Base-by-base conservation (phyloP, 164 flowering plant species). In the Brasenia schreberi region DNA sequence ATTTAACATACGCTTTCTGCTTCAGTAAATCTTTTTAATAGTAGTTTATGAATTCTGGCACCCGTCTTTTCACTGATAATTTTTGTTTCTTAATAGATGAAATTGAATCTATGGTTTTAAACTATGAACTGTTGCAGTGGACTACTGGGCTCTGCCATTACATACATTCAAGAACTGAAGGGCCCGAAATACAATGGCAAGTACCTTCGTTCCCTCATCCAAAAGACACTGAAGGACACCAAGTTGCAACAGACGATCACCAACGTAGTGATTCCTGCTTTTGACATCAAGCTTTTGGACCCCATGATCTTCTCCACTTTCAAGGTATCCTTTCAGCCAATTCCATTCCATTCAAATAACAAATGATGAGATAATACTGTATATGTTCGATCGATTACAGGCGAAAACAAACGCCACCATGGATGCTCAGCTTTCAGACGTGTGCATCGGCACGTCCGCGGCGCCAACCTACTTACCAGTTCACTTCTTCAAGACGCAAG, bases 121-220 rank as follows among this genome's bases (percentile, higher is more conserved):
- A 33, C 39, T 33, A 33, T 33, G 39, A 33, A 33, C 4, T 33
- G 39, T 33, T 33, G 39, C 39, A 33, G 39, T 4, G 39, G 39
- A 33, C 63, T 11, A 1, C 33, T 12, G 63, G 18, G 18, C 4
- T 61, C 4, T 7, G 18, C 33, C 63, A 33, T 33, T 12, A 61
- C 63, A 23, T 0, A 65, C 7, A 2, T 74, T 19, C 71, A 69
- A 62, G 62, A 58, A 1, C 12, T 72, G 7, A 4, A 3, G 0
- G 77, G 84, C 10, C 82, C 87, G 1, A 78, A 70, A 53, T 82
- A 82, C 53, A 66, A 81, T 39, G 86, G 88, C 10, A 70, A 76
- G 60, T 79, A 82, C 65, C 79, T 81, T 43, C 81, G 65, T 18
- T 4, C 19, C 0, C 67, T 76, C 3, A 7, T 71, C 6, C 42